These are phyloP conservation scores for Primulina eburnea DNA, from an alignment of 257 asterid species.

Conservation along the genomic window DNA sequence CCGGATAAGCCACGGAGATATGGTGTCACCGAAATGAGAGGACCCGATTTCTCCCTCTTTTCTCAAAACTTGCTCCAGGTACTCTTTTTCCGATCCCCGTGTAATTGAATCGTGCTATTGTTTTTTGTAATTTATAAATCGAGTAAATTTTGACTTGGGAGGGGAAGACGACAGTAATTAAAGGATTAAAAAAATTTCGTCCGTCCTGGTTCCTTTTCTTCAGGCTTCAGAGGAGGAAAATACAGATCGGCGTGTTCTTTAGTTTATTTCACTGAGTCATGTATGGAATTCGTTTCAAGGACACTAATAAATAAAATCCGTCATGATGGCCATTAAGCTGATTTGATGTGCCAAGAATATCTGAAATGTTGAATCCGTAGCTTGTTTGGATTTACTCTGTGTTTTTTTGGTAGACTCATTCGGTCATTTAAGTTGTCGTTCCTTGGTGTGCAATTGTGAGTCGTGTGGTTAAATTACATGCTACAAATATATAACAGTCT, in stretches of 20 bases:
- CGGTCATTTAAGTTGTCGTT: not conserved
- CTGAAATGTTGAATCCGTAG: not conserved
- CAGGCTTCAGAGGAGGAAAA: not conserved
- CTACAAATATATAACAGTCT: too few relatives aligned
- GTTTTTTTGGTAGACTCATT: not conserved
- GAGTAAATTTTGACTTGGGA: not conserved
- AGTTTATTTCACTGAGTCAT: too few relatives aligned
- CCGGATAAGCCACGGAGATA: conserved; percentile 83
- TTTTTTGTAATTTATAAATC: not conserved
- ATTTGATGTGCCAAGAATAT: not conserved
- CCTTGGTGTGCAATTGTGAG: not conserved
- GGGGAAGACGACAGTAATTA: not conserved
- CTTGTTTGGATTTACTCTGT: not conserved
- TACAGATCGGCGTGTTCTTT: not conserved
- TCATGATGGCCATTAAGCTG: not conserved
- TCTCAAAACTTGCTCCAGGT: conserved; percentile 73
- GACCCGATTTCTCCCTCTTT: conserved; percentile 73
- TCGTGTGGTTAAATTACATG: not conserved
- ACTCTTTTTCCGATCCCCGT: not conserved
- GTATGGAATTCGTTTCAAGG: too few relatives aligned
- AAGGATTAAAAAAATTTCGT: not conserved
- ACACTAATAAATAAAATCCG: too few relatives aligned
- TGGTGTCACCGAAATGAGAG: conserved; percentile 86
- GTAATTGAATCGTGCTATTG: not conserved
- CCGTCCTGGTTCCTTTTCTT: not conserved